phyloP scores from a whole-genome alignment of 2,329 filamentous ascomycete species.

The Aureobasidium pullulans region DNA sequence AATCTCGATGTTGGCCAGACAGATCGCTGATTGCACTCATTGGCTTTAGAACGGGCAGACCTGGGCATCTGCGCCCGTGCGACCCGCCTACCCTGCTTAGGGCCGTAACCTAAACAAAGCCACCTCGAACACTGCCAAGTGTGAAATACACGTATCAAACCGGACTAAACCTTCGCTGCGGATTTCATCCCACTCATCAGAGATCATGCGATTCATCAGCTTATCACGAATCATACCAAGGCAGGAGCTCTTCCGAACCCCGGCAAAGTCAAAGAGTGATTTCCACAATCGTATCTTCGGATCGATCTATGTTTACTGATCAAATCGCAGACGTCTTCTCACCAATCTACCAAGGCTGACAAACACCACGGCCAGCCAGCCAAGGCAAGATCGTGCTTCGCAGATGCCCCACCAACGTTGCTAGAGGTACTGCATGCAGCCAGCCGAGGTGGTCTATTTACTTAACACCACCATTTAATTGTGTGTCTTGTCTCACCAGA shows the following conservation, averaged over 20 bases:
- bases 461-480: not conserved
- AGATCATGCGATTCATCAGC: slow-evolving; percentile 4
- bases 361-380: not conserved
- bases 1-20: not conserved
- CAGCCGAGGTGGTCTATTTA: not conserved
- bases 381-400: not conserved
- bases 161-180: not conserved
- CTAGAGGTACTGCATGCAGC: slow-evolving; percentile 4
- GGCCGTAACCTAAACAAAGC: slow-evolving; percentile 7
- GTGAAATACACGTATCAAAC: not conserved
- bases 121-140: not conserved
- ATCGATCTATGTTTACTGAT: not conserved
- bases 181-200: not conserved
- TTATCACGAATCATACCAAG: not conserved
- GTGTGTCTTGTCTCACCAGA: not conserved
- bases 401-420: slow-evolving; percentile 1
- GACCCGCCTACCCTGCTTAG: not conserved
- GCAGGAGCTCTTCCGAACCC: not conserved
- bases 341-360: not conserved
- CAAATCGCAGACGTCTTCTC: not conserved
- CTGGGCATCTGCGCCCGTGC: not conserved
- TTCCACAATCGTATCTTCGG: not conserved
- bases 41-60: not conserved
- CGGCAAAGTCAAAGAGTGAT: not conserved
- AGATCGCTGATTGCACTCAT: not conserved